Evolutionary conservation across 192 early-diverging fungal species (phyloP), one percentile per base, ranked within the genome.

Genomic region (Podila epicladia): DNA sequence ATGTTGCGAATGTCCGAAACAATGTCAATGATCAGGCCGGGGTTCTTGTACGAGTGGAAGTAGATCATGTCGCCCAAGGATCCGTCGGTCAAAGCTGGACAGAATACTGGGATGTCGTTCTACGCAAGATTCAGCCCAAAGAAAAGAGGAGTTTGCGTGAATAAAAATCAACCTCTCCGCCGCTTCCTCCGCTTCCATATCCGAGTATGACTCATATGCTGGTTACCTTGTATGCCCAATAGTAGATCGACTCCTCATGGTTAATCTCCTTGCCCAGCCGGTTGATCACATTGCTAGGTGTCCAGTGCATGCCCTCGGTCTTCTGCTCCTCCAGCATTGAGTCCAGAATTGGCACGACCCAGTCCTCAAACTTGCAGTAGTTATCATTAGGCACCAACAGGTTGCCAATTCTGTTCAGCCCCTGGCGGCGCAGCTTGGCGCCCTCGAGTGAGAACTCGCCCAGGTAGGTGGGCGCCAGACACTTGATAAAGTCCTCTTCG

Each of bases 301-400:
- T 94, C 95, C 97, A 99, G 32, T 94, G 59, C 6, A 60, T 55
- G 17, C 62, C 89, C 75, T 96, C 70, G 22, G 84, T 85, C 61
- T 95, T 94, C 86, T 99, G 98, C 71, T 99, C 98, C 61, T 91
- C 82, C 53, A 98, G 89, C 91, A 97, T 92, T 62, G 93, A 85
- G 79, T 99, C 98, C 66, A 99, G 82, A 63, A 99, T 92, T 9
- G 97, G 97, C 28, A 97, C 87, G 9, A 99, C 88, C 98, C 98
- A 99, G 83, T 99, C 97, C 86, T 99, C 98, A 84, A 99, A 99
- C 75, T 95, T 93, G 89, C 97, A 98, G 82, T 99, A 99, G 83
- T 99, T 99, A 75, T 98, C 94, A 84, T 99, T 99, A 2, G 98
- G 98, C 11, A 99, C 97, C 64, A 98, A 82, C 65, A 99, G 87